A percentile compares a stretch with the other conserved stretches of the same genome.
These are phyloP conservation scores for Falciphora oryzae DNA, from an alignment of 2,329 filamentous ascomycete species.

Conservation along the genomic window DNA sequence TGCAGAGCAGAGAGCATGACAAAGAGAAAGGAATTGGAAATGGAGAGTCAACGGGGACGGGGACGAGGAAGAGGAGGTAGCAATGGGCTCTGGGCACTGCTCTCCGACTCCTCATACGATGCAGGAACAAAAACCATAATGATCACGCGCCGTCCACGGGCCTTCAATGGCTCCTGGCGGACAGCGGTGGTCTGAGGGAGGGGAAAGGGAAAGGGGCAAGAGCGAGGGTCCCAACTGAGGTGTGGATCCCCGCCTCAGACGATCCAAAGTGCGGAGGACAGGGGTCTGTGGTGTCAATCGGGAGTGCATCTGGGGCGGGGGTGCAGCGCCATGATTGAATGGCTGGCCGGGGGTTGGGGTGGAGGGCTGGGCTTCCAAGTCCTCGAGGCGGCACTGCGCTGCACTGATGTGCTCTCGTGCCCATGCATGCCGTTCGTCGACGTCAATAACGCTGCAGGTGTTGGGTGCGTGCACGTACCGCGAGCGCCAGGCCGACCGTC, in stretches of 20 bases:
- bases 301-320: constrained; percentile 4
- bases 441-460: background rate
- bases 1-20: background rate
- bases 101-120: constrained; percentile 7
- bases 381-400: too few relatives aligned
- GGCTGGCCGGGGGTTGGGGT: background rate
- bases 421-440: background rate
- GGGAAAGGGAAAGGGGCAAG: background rate
- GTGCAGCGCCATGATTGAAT: background rate
- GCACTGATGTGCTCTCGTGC: too few relatives aligned
- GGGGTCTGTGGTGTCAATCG: constrained; percentile 3
- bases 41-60: background rate
- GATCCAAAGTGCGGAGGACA: background rate
- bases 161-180: background rate
- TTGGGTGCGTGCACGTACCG: background rate
- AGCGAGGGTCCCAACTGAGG: background rate
- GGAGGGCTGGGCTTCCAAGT: background rate
- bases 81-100: background rate
- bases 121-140: constrained; percentile 11
- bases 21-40: constrained; percentile 4
- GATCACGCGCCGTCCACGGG: constrained; percentile 9
- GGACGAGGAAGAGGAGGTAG: background rate
- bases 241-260: background rate
- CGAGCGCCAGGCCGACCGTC: background rate
- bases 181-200: constrained; percentile 3